Evolutionary conservation across 768 basidiomycete species (phyloP), one percentile per base, ranked within the genome.

Genomic region (Kondoa malvinella): DNA sequence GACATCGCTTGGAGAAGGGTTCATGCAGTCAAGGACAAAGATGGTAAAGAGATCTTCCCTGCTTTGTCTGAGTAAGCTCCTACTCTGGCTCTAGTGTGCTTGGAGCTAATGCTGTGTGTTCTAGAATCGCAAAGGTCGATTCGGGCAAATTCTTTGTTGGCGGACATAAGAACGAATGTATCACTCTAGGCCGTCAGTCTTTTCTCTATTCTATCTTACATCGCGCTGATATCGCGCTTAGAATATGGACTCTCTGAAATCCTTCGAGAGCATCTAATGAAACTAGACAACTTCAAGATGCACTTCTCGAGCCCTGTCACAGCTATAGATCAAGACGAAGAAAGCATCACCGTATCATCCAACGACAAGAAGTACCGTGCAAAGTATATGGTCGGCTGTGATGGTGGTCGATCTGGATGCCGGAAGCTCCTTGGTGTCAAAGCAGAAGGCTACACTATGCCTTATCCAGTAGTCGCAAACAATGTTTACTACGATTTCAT

Each of bases 401-500:
- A 61, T 32, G 59, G 59, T 27, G 59, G 59, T 8, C 26, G 26
- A 32, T 8, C 8, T 61, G 26, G 8, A 27, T 27, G 26, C 17
- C 26, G 59, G 31, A 61, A 61, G 59, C 59, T 61, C 12, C 59
- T 61, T 27, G 59, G 31, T 25, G 17, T 25, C 4, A 27, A 27
- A 16, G 4, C n/a, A 8, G 59, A 61, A 61, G 59, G 59, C 26
- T 61, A 27, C 25, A 61, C 59, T 12, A 8, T 61, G 8, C 26
- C 26, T n/a, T 27, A 61, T n/a, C 59, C 59, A 8, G 59, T 61
- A 16, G 31, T 61, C 8, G 59, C 59, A 32, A 61, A 61, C 59
- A 61, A 61, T 32, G 59, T 61, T 8, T 61, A 61, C 59, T 61
- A 27, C 25, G 8, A 4, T 61, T 61, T 61, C 59, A 61, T 27